Conservation (phyloP, 1,284 basidiomycete species). For the Rhodotorula sp. region DNA sequence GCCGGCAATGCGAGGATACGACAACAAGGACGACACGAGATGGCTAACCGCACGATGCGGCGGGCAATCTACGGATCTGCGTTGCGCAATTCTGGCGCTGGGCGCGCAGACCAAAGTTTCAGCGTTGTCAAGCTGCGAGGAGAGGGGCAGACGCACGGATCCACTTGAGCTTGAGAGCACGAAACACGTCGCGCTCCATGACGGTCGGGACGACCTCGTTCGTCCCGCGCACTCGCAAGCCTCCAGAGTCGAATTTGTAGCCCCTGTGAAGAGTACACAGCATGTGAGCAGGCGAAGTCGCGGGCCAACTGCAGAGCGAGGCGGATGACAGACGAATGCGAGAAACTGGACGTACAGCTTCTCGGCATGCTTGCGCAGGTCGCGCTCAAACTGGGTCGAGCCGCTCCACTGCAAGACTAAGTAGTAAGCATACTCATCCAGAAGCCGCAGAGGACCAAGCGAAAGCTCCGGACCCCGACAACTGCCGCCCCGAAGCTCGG, state of each 20-base stretch:
- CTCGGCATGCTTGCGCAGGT: constrained; percentile 26
- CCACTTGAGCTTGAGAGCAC: constrained; percentile 55
- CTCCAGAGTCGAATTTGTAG: constrained; percentile 65
- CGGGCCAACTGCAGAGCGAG: no score
- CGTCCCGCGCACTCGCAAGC: constrained; percentile 18
- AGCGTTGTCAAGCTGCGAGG: neutral
- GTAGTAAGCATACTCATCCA: neutral
- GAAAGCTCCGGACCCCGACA: constrained; percentile 55
- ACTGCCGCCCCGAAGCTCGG: constrained; percentile 74
- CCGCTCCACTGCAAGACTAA: constrained; percentile 23
- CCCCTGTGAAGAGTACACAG: constrained; percentile 54
- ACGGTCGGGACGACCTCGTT: constrained; percentile 19
- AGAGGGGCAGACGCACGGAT: neutral
- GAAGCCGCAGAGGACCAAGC: neutral
- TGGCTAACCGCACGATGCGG: no score
- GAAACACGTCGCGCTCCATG: constrained; percentile 41
- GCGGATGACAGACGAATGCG: neutral
- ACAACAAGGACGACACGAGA: no score
- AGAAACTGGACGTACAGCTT: neutral
- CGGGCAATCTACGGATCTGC: constrained; percentile 6
- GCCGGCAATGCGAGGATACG: no score
- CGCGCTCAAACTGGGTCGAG: constrained; percentile 35
- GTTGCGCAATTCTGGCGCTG: constrained; percentile 8
- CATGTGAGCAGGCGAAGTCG: neutral
- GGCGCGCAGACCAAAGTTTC: no score